phyloP scores from a whole-genome alignment of 2,329 filamentous ascomycete genomes.

The Sordariomycetes sp. region DNA sequence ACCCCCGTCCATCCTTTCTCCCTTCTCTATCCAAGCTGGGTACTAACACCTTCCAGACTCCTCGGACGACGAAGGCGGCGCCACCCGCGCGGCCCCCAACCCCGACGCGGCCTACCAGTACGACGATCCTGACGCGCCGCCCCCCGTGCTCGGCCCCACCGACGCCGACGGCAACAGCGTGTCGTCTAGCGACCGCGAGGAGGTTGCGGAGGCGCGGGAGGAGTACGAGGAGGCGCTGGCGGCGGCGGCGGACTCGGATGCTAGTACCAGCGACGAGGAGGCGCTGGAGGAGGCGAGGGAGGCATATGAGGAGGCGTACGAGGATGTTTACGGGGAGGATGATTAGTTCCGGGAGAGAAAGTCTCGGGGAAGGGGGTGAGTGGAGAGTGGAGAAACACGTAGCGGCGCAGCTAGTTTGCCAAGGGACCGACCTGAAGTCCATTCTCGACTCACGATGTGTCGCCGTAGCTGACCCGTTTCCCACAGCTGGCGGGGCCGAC shows the following conservation, averaged over 20 bases:
- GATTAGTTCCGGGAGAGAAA: too few relatives aligned
- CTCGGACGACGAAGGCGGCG: conserved; percentile 8
- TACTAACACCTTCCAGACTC: conserved; percentile 7
- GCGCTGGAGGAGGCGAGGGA: conserved; percentile 36
- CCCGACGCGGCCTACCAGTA: conserved; percentile 3
- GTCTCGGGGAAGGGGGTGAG: too few relatives aligned
- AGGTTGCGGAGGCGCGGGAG: conserved; percentile 25
- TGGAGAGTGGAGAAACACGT: too few relatives aligned
- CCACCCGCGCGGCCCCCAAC: conserved; percentile 4
- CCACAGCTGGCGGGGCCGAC: too few relatives aligned
- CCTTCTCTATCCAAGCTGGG: too few relatives aligned
- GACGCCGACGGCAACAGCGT: conserved; percentile 27
- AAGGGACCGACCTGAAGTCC: too few relatives aligned
- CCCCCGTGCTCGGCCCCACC: conserved; percentile 21
- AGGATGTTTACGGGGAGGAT: conserved; percentile 22
- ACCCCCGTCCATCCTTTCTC: neutral
- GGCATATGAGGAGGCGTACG: conserved; percentile 35
- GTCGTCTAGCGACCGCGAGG: conserved; percentile 26
- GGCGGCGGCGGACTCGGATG: conserved; percentile 23
- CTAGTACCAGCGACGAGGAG: conserved; percentile 37
- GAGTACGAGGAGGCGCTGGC: conserved; percentile 28
- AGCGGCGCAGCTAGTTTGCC: neutral
- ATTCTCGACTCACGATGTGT: too few relatives aligned
- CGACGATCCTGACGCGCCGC: conserved; percentile 13
- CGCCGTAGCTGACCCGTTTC: too few relatives aligned